Conservation (phyloP, 2,329 filamentous ascomycete genomes). For the Sclerotinia glacialis region DNA sequence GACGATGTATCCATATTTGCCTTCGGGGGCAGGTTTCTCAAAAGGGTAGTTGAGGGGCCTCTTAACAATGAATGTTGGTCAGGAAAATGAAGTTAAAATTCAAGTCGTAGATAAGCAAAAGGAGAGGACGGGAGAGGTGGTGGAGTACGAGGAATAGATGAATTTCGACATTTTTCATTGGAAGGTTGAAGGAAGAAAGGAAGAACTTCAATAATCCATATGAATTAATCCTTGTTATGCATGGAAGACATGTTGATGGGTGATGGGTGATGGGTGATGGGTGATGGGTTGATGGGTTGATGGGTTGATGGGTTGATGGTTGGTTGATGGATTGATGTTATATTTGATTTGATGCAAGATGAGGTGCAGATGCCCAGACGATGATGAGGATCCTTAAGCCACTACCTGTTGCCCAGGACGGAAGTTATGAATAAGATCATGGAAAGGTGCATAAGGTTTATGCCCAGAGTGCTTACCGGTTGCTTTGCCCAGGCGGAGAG, state of each 20-base stretch:
- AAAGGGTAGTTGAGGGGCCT: not conserved
- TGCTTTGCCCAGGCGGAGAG: not conserved
- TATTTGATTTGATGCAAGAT: not conserved
- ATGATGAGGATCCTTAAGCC: not conserved
- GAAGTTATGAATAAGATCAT: not conserved
- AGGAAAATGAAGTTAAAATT: not conserved
- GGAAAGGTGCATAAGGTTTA: not conserved
- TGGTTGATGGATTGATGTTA: too few species aligned
- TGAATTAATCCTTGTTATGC: not conserved
- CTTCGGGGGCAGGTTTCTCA: not conserved
- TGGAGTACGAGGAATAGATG: not conserved
- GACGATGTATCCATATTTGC: constrained; percentile 9
- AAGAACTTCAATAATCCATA: not conserved
- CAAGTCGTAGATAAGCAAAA: not conserved
- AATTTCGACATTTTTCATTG: not conserved
- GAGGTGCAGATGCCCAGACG: constrained; percentile 6
- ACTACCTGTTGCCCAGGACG: not conserved
- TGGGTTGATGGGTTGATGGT: not conserved
- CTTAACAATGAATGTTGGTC: constrained; percentile 7
- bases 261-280: too few species aligned
- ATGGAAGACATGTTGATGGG: not conserved
- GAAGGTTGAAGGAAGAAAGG: not conserved
- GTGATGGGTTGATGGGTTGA: too few species aligned
- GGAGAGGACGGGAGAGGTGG: not conserved
- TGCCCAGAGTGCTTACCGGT: not conserved